Evolutionary conservation across 768 basidiomycete species (phyloP), one percentile per base, ranked within the genome.

Genomic region (Trametes cubensis): DNA sequence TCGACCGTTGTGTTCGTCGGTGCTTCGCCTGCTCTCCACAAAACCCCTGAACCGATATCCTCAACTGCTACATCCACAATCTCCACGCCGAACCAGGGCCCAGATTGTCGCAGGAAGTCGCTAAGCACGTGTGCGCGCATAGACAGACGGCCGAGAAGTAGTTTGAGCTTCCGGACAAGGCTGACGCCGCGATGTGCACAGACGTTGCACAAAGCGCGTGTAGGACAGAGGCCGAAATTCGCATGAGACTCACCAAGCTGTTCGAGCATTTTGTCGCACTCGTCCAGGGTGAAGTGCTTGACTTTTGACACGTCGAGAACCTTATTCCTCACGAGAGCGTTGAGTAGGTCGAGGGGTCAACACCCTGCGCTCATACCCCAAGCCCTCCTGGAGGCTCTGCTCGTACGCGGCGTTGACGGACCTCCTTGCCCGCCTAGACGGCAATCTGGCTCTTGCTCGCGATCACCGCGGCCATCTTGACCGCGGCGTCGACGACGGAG

Each of bases 191-290:
- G 78, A 80, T 76, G 79, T 79, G 82, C 78, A 80, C 71, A 79
- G 83, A 82, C 71, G 78, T 60, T 76, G 72, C 79, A 79, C 76
- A 63, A 66, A 58, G 67, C 66, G 64, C 63, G 68, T 63, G 55
- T 67, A 63, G 76, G 77, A 75, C 73, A 76, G 79, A 78, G 80
- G 84, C 84, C 84, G 82, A 88, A 89, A 86, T 81, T 81, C 84
- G 88, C 83, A 88, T 78, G 85, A 55, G 55, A 99, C 97, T 98
- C 92, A 99, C 97, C 97, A 82, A 99, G 95, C 87, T 95, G 92
- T 85, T 99, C 97, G 75, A 99, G 90, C 94, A 99, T 98, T 87
- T 99, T 99, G 85, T 99, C 97, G 85, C 97, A 99, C 82, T 99
- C 97, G 85, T 99, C 97, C 76, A 99, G 82, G 60, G 96, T 95